Evolutionary conservation across 805 yeast species (phyloP).

Genomic region (Saccharomyces jurei): DNA sequence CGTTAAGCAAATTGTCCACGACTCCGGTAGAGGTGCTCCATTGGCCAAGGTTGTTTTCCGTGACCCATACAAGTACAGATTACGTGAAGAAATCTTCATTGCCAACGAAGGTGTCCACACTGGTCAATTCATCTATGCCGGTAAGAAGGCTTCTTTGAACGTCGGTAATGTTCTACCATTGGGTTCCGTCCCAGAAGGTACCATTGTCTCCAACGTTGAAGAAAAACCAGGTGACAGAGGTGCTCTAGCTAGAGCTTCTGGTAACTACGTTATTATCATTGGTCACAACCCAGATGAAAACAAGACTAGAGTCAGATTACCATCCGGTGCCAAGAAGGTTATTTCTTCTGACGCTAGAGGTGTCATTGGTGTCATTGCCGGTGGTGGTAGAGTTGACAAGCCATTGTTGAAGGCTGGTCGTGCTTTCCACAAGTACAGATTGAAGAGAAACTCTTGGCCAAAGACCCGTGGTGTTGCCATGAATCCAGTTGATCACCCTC

Average conservation of each 20-base stretch:
- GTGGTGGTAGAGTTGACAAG: slow-evolving; percentile 99
- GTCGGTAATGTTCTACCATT: slow-evolving; percentile 96
- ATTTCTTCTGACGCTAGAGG: slow-evolving; percentile 96
- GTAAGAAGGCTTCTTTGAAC: slow-evolving; percentile 95
- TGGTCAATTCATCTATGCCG: slow-evolving; percentile 98
- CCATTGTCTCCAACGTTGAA: slow-evolving; percentile 96
- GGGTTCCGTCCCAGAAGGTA: slow-evolving; percentile 98
- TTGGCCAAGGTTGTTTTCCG: slow-evolving; percentile 98
- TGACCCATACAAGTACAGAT: slow-evolving; percentile 97
- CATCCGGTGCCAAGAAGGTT: slow-evolving; percentile 98
- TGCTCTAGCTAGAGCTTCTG: slow-evolving; percentile 98
- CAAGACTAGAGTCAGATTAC: slow-evolving; percentile 98
- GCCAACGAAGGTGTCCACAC: slow-evolving; percentile 99
- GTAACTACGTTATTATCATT: slow-evolving; percentile 97
- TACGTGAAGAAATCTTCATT: slow-evolving; percentile 96
- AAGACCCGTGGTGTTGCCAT: slow-evolving; percentile 99
- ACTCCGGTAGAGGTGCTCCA: slow-evolving; percentile 99
- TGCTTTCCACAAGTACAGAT: slow-evolving; percentile 99
- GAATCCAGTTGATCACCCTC: slow-evolving; percentile 99
- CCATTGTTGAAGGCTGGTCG: slow-evolving; percentile 99
- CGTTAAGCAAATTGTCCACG: slow-evolving; percentile 97
- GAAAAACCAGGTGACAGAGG: slow-evolving; percentile 99
- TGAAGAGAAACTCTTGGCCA: slow-evolving; percentile 99
- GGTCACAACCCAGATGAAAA: slow-evolving; percentile 99
- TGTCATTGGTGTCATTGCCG: slow-evolving; percentile 99